These are phyloP conservation scores for Dictyophora rubrovolvata DNA, from an alignment of 768 basidiomycete genomes.

Conservation along the genomic window DNA sequence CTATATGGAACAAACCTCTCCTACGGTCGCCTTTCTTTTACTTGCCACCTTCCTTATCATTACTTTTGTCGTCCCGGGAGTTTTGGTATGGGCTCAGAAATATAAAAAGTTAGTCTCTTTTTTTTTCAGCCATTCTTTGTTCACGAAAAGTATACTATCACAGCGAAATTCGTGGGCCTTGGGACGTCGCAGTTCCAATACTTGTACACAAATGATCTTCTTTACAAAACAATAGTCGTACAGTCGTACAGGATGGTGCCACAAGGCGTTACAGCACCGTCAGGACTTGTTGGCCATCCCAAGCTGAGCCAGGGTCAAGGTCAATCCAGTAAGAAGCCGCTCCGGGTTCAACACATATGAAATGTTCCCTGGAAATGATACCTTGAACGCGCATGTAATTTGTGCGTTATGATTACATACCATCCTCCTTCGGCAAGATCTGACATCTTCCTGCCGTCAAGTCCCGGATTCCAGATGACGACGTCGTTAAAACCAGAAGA, in stretches of 20 bases:
- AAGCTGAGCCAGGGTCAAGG: neutral
- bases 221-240: neutral
- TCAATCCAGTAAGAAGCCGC: slow-evolving; percentile 12
- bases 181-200: slow-evolving; percentile 74
- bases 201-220: too few relatives aligned
- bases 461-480: slow-evolving; percentile 93
- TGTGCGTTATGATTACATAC: slow-evolving; percentile 30
- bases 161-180: slow-evolving; percentile 85
- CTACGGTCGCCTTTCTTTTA: slow-evolving; percentile 44
- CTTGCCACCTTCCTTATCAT: slow-evolving; percentile 40
- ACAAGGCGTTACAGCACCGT: slow-evolving; percentile 25
- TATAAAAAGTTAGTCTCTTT: slow-evolving; percentile 70
- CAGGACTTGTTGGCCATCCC: slow-evolving; percentile 64
- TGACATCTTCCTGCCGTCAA: slow-evolving; percentile 58
- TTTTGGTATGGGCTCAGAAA: slow-evolving; percentile 76
- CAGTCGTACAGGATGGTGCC: neutral
- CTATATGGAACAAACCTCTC: slow-evolving; percentile 46
- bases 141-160: slow-evolving; percentile 10
- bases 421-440: slow-evolving; percentile 91
- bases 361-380: slow-evolving; percentile 51
- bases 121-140: slow-evolving; percentile 2
- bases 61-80: slow-evolving; percentile 62
- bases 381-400: neutral
- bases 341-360: slow-evolving; percentile 89
- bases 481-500: slow-evolving; percentile 59